These are phyloP conservation scores for Ganoderma lucidum DNA, from an alignment of 1,284 basidiomycete species.

Conservation along the genomic window DNA sequence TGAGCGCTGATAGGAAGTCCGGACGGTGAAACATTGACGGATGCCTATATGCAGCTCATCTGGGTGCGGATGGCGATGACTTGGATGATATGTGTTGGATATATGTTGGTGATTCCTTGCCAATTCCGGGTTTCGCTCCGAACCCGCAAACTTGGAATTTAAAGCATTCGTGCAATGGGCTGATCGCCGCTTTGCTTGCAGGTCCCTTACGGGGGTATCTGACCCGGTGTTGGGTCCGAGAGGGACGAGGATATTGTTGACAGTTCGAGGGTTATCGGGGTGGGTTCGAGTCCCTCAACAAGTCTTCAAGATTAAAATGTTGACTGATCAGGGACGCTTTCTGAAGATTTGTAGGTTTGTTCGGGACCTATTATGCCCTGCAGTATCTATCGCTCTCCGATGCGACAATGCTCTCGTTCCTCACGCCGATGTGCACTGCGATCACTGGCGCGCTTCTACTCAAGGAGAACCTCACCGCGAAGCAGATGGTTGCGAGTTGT, in stretches of 20 bases:
- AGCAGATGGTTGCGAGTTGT: constrained; percentile 71
- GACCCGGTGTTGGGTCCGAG: constrained; percentile 76
- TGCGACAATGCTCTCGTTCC: constrained; percentile 78
- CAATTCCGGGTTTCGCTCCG: neutral
- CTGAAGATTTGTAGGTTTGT: constrained; percentile 63
- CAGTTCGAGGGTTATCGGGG: constrained; percentile 40
- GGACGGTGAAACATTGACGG: neutral
- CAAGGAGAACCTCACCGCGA: constrained; percentile 65
- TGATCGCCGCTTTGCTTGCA: constrained; percentile 32
- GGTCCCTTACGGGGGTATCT: constrained; percentile 61
- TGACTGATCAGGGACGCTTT: neutral
- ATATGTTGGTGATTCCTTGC: constrained; percentile 43
- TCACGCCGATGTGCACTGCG: constrained; percentile 72
- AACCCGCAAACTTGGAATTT: neutral
- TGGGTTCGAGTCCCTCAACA: neutral
- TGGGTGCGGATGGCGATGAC: constrained; percentile 62
- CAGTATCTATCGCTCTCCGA: constrained; percentile 69
- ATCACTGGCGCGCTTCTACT: constrained; percentile 73
- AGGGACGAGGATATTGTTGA: constrained; percentile 65
- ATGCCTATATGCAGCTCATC: constrained; percentile 46
- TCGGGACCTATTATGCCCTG: constrained; percentile 73
- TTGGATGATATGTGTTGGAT: constrained; percentile 51
- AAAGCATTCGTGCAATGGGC: neutral
- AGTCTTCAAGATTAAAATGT: no score
- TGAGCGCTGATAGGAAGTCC: constrained; percentile 36